Evolutionary conservation across 2,329 filamentous ascomycete species (phyloP), one percentile per base, ranked within the genome.

Genomic region (Lasiodiplodia sp.): DNA sequence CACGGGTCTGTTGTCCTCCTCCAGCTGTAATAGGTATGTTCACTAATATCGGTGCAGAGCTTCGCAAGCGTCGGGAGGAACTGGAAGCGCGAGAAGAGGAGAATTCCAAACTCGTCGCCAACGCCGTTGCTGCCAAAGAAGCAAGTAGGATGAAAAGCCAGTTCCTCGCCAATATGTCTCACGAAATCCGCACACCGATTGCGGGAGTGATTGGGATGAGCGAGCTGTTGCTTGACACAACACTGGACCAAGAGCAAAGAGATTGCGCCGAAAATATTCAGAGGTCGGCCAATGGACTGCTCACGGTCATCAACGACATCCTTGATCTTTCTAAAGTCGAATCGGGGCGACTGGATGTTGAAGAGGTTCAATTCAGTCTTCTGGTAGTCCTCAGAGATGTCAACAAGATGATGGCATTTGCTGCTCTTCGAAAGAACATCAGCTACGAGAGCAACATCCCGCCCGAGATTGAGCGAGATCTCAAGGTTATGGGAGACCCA

Each of bases 281-380:
- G 73, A 86, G 91, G 64, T 94, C 91, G 6, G 92, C 91, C 0
- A 94, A 95, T 71, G 93, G 92, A 2, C 82, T 97, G 2, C 83
- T 97, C 23, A 95, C 92, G 0, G 91, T 97, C 51, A 96, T 97
- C 79, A 96, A 97, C 75, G 93, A 97, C 74, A 96, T 96, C 67
- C 83, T 97, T 1, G 93, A 96, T 78, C 94, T 96, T 77, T 96
- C 92, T 4, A 96, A 96, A 78, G 90, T 93, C 1, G 92, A 94
- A 76, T 92, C 90, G 10, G 92, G 92, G 3, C 85, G 90, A 8
- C 80, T 94, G 23, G 91, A 94, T 71, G 90, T 94, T 51, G 92
- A 94, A 78, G 91, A 94, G 73, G 91, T 94, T 0, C 91, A 93
- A 70, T 95, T 94, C 73, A 92, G 90, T 34, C 82, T 94, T 2